These are phyloP conservation scores for Tolypocladium inflatum DNA, from an alignment of 2,329 filamentous ascomycete genomes.

Conservation along the genomic window DNA sequence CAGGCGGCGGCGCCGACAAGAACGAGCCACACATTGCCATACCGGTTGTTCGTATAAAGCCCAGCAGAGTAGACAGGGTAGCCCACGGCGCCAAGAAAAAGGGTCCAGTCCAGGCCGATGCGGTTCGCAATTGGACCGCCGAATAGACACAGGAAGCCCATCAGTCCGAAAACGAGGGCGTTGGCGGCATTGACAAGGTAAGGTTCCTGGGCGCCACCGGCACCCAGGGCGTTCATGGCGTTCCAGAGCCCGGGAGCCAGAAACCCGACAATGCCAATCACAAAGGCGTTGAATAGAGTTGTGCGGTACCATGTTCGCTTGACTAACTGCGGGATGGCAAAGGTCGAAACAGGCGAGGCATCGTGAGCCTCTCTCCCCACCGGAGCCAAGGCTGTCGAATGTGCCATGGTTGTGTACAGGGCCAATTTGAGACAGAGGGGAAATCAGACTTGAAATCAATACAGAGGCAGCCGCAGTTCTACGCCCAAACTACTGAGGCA, in stretches of 20 bases:
- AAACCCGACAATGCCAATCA: constrained; percentile 43
- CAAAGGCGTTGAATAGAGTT: constrained; percentile 44
- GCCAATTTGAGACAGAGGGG: no score
- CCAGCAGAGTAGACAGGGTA: constrained; percentile 38
- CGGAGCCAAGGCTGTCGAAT: not conserved
- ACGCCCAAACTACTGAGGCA: no score
- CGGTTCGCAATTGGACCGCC: constrained; percentile 37
- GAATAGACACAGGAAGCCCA: constrained; percentile 36
- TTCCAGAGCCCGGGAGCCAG: constrained; percentile 41
- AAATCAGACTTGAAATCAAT: no score
- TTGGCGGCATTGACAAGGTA: constrained; percentile 33
- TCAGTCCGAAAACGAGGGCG: constrained; percentile 34
- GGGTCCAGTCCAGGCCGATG: constrained; percentile 35
- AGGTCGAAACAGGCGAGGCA: not conserved
- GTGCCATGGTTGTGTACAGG: not conserved
- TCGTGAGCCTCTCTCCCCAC: not conserved
- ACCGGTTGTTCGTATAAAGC: constrained; percentile 41
- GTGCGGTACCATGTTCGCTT: constrained; percentile 34
- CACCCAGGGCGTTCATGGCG: not conserved
- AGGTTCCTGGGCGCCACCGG: not conserved
- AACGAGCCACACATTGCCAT: constrained; percentile 41
- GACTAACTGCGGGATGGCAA: not conserved
- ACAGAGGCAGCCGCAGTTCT: no score
- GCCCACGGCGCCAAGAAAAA: constrained; percentile 33
- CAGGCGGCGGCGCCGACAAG: constrained; percentile 37